phyloP scores from a whole-genome alignment of 2,329 filamentous ascomycete species.

The Cercospora sp. region DNA sequence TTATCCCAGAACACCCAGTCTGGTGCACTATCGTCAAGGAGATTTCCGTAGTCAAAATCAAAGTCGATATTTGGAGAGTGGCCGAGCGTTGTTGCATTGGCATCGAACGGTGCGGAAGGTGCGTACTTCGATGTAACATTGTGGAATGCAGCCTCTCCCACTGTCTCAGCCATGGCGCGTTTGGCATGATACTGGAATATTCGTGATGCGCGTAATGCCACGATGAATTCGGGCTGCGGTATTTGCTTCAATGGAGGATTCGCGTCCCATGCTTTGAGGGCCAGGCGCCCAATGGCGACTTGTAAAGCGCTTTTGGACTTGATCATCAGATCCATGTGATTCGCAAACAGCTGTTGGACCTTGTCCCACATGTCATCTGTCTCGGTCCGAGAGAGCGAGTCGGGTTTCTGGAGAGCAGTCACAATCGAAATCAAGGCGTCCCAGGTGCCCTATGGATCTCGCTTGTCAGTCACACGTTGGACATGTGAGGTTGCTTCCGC shows the following conservation, averaged over 20 bases:
- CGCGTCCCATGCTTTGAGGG: slow-evolving; percentile 49
- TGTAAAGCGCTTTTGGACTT: slow-evolving; percentile 39
- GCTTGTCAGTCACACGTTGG: not conserved
- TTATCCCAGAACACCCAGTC: slow-evolving; percentile 28
- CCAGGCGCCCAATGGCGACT: slow-evolving; percentile 46
- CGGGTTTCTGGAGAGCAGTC: slow-evolving; percentile 36
- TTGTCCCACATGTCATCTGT: slow-evolving; percentile 46
- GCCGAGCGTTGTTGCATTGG: slow-evolving; percentile 9
- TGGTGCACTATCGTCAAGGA: slow-evolving; percentile 2
- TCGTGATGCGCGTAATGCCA: not conserved
- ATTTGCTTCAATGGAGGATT: slow-evolving; percentile 1
- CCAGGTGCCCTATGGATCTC: not conserved
- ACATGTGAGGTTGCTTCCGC: not conserved
- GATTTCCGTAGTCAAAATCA: slow-evolving; percentile 15
- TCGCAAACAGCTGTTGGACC: slow-evolving; percentile 47
- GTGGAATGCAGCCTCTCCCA: not conserved
- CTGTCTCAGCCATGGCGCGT: not conserved
- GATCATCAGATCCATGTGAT: slow-evolving; percentile 44
- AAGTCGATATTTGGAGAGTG: slow-evolving; percentile 11
- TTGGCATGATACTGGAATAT: not conserved
- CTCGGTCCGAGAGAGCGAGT: slow-evolving; percentile 21
- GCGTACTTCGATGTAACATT: slow-evolving; percentile 6
- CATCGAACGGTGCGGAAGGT: not conserved
- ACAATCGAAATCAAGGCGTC: slow-evolving; percentile 44
- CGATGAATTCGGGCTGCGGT: not conserved